Evolutionary conservation across 306 rosid species (phyloP), one percentile per base, ranked within the genome.

Genomic region (Vigna hirtella): DNA sequence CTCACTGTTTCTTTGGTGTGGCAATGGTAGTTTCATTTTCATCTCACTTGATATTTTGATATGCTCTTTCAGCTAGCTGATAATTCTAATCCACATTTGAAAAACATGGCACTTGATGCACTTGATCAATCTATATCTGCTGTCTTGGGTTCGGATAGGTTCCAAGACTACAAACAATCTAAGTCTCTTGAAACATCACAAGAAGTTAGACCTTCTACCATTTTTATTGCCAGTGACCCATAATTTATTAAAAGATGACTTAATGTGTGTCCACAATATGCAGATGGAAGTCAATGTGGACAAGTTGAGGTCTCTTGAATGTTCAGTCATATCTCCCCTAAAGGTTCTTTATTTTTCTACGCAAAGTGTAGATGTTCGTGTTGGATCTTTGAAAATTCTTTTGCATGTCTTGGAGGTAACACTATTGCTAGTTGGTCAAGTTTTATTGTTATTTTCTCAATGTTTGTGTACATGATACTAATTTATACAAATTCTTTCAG

Each of bases 401-500:
- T 93, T 92, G 84, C 98, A 94, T 87, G 93, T 88, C 84, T 87
- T 92, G 69, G 98, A 94, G 98, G 98, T 94, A 87, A 80, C 47
- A 32, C 70, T 85, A 34, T 52, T 49, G 67, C 65, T 73, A 58
- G 67, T 64, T 73, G 61, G 57, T 81, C 77, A 74, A 51, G 22
- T 68, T 74, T 79, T 52, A 57, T 68, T 70, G 61, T 79, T 50
- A 30, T 85, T 65, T 80, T 59, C 24, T 57, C 62, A 62, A 73
- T 79, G 36, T 67, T 72, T 71, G 66, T 68, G 79, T 63, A 40
- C 56, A 63, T 84, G 73, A 78, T 63, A 47, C 78, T 76, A 77
- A 20, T 61, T 52, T 82, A 53, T 58, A 16, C 59, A 32, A 80
- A 72, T 72, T 58, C 69, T 79, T 85, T 66, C 86, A 92, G 98